These are phyloP conservation scores for Leccinum fibrillosum DNA, from an alignment of 768 basidiomycete genomes.

Conservation along the genomic window DNA sequence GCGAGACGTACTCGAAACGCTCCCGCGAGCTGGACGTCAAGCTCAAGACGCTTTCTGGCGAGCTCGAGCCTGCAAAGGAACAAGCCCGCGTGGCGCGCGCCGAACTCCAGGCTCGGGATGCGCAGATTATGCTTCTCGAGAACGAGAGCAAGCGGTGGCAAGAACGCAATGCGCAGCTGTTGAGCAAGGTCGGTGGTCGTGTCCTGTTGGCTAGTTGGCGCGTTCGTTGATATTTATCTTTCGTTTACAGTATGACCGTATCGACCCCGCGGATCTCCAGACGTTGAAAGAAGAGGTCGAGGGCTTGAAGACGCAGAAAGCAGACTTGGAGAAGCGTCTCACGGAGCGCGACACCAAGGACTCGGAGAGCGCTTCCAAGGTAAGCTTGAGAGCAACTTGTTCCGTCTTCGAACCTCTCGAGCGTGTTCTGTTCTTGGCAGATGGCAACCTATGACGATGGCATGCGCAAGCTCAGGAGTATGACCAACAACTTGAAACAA, in stretches of 20 bases:
- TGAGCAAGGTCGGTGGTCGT: constrained; percentile 64
- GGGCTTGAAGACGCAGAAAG: constrained; percentile 43
- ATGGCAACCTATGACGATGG: constrained; percentile 41
- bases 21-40: constrained; percentile 64
- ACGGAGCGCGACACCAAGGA: constrained; percentile 31
- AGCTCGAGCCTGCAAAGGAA: constrained; percentile 76
- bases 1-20: constrained; percentile 66
- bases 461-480: constrained; percentile 35
- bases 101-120: constrained; percentile 68
- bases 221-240: neutral
- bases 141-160: constrained; percentile 81
- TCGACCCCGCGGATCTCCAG: constrained; percentile 83
- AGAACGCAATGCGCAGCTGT: constrained; percentile 73
- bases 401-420: neutral
- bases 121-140: constrained; percentile 67
- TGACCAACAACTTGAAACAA: constrained; percentile 22
- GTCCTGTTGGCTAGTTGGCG: neutral
- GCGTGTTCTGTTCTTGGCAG: constrained; percentile 25
- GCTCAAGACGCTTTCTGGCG: constrained; percentile 51
- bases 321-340: constrained; percentile 30
- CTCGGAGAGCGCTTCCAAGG: constrained; percentile 31
- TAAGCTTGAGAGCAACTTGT: constrained; percentile 12
- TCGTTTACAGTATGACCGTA: constrained; percentile 69
- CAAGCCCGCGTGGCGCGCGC: constrained; percentile 63
- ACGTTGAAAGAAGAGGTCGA: constrained; percentile 72